These are phyloP conservation scores for Flaveria ramosissima DNA, from an alignment of 129 eudicot genomes.

Conservation along the genomic window DNA sequence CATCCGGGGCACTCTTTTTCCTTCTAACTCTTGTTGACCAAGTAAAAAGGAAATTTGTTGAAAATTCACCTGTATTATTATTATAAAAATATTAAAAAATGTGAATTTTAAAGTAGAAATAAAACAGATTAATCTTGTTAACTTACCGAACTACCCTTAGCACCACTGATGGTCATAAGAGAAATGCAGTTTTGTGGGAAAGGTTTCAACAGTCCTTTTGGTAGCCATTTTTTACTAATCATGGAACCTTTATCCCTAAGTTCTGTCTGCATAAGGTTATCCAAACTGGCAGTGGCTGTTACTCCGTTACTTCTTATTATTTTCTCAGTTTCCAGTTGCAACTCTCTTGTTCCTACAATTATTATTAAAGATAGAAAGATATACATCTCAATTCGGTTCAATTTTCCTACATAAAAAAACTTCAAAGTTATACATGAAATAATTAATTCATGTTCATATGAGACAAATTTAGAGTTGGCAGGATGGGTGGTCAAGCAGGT, in stretches of 20 bases:
- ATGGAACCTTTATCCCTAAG: constrained; percentile 64
- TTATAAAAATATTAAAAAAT: constrained; percentile 6
- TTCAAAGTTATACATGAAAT: background rate
- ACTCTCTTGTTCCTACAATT: constrained; percentile 53
- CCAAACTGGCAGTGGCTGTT: constrained; percentile 71
- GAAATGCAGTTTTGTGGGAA: constrained; percentile 91
- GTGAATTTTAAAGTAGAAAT: background rate
- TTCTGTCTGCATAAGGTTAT: constrained; percentile 79
- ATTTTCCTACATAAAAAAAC: background rate
- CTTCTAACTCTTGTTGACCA: constrained; percentile 99
- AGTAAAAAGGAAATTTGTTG: constrained; percentile 92
- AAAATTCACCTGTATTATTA: constrained; percentile 73
- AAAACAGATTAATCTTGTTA: background rate
- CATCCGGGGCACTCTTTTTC: constrained; percentile 97
- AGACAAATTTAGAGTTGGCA: background rate
- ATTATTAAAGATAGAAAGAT: background rate
- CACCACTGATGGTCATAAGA: constrained; percentile 94
- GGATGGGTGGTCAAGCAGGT: background rate
- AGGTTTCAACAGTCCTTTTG: constrained; percentile 68
- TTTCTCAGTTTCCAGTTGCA: constrained; percentile 83
- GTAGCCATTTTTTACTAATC: constrained; percentile 72
- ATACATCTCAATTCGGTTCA: background rate
- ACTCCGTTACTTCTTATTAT: constrained; percentile 58
- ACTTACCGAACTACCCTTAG: constrained; percentile 98
- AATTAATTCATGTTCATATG: constrained; percentile 2